Evolutionary conservation across 345 rosid genomes (phyloP), one percentile per base, ranked within the genome.

Genomic region (Arabidopsis suecica): DNA sequence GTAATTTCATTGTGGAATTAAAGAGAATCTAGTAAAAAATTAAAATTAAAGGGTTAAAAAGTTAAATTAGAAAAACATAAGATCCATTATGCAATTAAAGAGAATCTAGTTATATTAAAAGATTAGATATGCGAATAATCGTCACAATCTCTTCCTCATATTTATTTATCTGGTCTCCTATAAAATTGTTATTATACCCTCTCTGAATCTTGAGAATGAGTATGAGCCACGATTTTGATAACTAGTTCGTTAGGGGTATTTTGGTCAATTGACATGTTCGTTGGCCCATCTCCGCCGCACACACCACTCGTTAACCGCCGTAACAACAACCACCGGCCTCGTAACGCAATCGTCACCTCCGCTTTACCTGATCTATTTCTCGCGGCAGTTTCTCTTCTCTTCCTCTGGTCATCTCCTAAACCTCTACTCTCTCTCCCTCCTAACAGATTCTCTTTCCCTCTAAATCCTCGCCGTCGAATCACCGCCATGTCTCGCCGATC

Each of bases 391-490:
- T 77, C 82, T 69, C 76, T 63, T 41, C 61, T 84, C 66, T 66
- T 78, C 71, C 82, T 78, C 82, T 71, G 82, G 77, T 57, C 84
- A 9, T 80, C 78, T 22, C 81, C 84, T 10, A 83, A 82, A 30
- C 77, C 82, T 54, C 64, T 33, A 8, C 49, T 49, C 69, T 44
- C 71, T 25, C 65, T 79, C 7, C 76, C 71, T 84, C 84, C 88
- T 49, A 71, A 65, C 6, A 71, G 64, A 61, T 61, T 81, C 59
- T 59, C 83, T 12, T 83, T 76, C 79, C 85, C 82, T 9, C 40
- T 65, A 6, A 74, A 74, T 73, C 84, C 81, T 48, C 88, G 88
- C 54, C 84, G 88, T 10, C 78, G 87, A 68, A 75, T 74, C 72
- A 69, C 75, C 76, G 37, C 74, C 33, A 81, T 87, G 68, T 53